Conservation (phyloP, 1,284 basidiomycete species). For the Boletus holoroseus region DNA sequence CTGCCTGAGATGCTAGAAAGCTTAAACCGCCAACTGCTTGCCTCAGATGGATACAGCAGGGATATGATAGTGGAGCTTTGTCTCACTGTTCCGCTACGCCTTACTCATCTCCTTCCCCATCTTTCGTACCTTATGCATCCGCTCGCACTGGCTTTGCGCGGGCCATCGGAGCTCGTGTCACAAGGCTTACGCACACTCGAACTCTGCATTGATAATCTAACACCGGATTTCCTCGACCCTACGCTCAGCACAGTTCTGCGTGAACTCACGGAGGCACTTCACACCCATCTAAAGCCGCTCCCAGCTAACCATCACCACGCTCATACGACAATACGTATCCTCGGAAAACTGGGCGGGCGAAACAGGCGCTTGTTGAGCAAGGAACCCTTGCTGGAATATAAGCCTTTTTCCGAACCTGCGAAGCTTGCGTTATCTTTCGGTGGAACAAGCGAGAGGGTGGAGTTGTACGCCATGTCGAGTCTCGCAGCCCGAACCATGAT, state of each 20-base stretch:
- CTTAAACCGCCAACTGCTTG: constrained; percentile 84
- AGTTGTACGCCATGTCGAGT: constrained; percentile 66
- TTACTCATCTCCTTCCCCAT: constrained; percentile 95
- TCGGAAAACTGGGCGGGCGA: constrained; percentile 95
- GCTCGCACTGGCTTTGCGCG: constrained; percentile 86
- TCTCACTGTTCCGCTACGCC: constrained; percentile 91
- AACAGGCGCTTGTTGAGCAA: constrained; percentile 86
- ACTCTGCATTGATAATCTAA: constrained; percentile 99
- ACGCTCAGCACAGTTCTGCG: constrained; percentile 90
- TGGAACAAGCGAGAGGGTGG: constrained; percentile 63
- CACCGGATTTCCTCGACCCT: constrained; percentile 97
- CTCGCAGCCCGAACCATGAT: constrained; percentile 68
- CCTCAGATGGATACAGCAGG: constrained; percentile 69
- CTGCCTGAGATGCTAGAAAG: constrained; percentile 97
- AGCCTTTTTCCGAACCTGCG: constrained; percentile 62
- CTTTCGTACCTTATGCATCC: constrained; percentile 97
- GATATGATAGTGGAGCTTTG: constrained; percentile 97
- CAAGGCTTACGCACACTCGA: constrained; percentile 97
- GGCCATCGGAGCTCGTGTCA: constrained; percentile 84
- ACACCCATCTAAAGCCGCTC: constrained; percentile 85
- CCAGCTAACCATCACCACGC: constrained; percentile 91
- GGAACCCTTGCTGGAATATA: constrained; percentile 74
- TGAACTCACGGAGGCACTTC: constrained; percentile 93
- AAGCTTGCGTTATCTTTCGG: constrained; percentile 72
- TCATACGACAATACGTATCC: constrained; percentile 92